Conservation (phyloP, 1,284 basidiomycete genomes). For the Moesziomyces parantarcticus region DNA sequence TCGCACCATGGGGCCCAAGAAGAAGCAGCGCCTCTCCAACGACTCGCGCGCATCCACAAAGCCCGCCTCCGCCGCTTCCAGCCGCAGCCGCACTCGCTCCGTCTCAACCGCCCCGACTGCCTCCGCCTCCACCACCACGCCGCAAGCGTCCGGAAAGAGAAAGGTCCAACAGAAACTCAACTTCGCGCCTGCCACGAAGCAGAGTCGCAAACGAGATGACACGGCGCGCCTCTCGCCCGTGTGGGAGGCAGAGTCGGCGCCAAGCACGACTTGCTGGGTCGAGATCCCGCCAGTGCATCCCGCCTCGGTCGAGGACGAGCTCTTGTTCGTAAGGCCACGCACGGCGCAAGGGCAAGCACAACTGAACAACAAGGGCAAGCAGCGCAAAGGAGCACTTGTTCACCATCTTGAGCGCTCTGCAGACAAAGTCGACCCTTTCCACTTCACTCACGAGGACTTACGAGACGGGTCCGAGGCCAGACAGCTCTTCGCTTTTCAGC, state of each 20-base stretch:
- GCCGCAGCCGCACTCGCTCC: constrained; percentile 26
- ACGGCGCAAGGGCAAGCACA: constrained; percentile 1
- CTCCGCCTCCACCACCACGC: not conserved
- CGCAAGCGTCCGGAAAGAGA: not conserved
- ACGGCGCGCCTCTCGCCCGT: not conserved
- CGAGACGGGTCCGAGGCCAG: not conserved
- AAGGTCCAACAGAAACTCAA: not conserved
- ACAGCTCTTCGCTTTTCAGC: constrained; percentile 15
- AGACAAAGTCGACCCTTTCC: constrained; percentile 20
- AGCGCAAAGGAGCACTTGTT: constrained; percentile 4
- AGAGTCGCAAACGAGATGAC: constrained; percentile 2
- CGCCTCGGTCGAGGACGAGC: constrained; percentile 9
- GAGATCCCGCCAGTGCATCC: constrained; percentile 9
- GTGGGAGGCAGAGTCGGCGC: constrained; percentile 5
- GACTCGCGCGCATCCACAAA: not conserved
- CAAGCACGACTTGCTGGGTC: constrained; percentile 21
- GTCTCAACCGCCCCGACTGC: constrained; percentile 9
- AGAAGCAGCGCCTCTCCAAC: constrained; percentile 12
- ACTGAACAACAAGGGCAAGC: constrained; percentile 16
- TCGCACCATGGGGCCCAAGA: constrained; percentile 17
- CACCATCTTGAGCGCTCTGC: constrained; percentile 7
- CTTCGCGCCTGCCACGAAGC: not conserved
- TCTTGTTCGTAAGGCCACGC: constrained; percentile 20
- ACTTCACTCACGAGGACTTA: constrained; percentile 16
- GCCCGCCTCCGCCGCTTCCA: constrained; percentile 14